Percentiles rank a stretch among this genome's conserved stretches.
These are phyloP conservation scores for Penicillium polonicum DNA, from an alignment of 2,329 filamentous ascomycete species.

Conservation along the genomic window DNA sequence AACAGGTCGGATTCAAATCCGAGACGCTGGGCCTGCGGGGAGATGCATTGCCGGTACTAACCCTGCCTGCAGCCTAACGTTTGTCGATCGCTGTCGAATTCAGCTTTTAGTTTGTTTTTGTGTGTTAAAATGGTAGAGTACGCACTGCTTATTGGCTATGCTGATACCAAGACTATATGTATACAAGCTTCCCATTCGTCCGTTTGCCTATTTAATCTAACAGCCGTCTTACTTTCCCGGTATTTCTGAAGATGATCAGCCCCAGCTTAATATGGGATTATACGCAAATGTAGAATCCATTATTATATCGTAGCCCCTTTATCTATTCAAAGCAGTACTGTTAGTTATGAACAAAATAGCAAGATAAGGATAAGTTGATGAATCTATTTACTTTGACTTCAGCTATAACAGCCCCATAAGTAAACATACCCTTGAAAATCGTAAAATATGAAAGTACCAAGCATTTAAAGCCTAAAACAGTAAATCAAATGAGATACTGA, in stretches of 20 bases:
- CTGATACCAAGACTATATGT: neutral
- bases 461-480: too few species aligned
- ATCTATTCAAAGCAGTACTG: neutral
- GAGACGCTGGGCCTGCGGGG: neutral
- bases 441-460: neutral
- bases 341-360: neutral
- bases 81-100: conserved; percentile 3
- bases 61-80: neutral
- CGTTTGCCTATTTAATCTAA: neutral
- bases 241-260: neutral
- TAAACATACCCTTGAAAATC: neutral
- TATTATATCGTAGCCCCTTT: neutral
- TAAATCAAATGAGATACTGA: neutral
- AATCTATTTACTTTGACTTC: neutral
- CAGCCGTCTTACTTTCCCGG: neutral
- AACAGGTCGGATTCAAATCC: neutral
- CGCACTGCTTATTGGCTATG: neutral
- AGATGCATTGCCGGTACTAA: neutral
- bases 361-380: neutral
- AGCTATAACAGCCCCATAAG: neutral
- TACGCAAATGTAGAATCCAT: neutral
- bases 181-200: neutral
- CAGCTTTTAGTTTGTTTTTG: neutral
- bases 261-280: neutral
- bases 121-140: neutral